These are phyloP conservation scores for Phialophora expanda DNA, from an alignment of 2,329 filamentous ascomycete genomes.

Conservation along the genomic window DNA sequence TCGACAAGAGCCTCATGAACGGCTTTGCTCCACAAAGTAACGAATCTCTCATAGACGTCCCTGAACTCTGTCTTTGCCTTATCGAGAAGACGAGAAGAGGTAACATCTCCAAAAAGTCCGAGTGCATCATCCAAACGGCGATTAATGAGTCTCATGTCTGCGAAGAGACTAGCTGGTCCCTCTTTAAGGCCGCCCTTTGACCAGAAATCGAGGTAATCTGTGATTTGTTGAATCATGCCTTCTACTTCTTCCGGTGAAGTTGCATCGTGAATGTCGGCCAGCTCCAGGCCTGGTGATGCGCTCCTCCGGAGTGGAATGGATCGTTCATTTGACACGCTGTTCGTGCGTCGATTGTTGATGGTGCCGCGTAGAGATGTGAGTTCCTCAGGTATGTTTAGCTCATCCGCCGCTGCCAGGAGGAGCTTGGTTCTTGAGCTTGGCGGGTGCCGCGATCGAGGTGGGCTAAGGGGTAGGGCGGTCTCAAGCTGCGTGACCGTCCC, in stretches of 20 bases:
- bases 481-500: constrained; percentile 9
- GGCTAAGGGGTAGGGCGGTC: not conserved
- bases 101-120: constrained; percentile 10
- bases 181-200: not conserved
- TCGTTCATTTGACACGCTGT: constrained; percentile 1
- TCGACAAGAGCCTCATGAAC: constrained; percentile 8
- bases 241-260: constrained; percentile 14
- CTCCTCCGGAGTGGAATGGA: not conserved
- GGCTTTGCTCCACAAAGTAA: constrained; percentile 5
- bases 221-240: constrained; percentile 10
- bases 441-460: not conserved
- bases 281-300: not conserved
- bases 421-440: constrained; percentile 7
- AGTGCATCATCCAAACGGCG: constrained; percentile 12
- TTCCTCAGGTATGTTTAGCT: not conserved
- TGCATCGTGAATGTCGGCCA: constrained; percentile 9
- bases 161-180: constrained; percentile 20
- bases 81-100: constrained; percentile 1
- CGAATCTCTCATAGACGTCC: constrained; percentile 16
- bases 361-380: not conserved
- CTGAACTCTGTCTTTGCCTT: not conserved
- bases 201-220: constrained; percentile 24
- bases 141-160: constrained; percentile 25
- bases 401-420: not conserved
- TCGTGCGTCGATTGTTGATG: not conserved